A percentile compares a stretch with the other conserved stretches of the same genome.
These are phyloP conservation scores for Verticillium nubilum DNA, from an alignment of 2,329 filamentous ascomycete genomes.

Conservation along the genomic window DNA sequence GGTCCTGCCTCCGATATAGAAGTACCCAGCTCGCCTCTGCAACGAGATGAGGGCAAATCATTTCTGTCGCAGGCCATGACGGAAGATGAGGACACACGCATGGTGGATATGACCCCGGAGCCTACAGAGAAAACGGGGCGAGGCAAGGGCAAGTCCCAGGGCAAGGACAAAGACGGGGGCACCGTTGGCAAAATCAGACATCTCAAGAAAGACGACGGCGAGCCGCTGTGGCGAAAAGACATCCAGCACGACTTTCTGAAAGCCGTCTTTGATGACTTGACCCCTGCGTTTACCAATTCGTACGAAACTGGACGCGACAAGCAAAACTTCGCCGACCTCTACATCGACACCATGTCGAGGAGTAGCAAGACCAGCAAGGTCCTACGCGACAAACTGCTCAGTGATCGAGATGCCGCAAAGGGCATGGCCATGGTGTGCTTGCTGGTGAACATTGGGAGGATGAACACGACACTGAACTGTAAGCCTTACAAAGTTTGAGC, in stretches of 20 bases:
- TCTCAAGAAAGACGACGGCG: slow-evolving; percentile 83
- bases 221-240: slow-evolving; percentile 79
- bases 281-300: slow-evolving; percentile 80
- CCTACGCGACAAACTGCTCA: slow-evolving; percentile 90
- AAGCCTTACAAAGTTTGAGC: slow-evolving; percentile 25
- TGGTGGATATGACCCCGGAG: slow-evolving; percentile 37
- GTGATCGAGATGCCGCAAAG: slow-evolving; percentile 84
- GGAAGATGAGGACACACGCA: slow-evolving; percentile 37
- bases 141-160: slow-evolving; percentile 28
- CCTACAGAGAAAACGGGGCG: slow-evolving; percentile 32
- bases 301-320: slow-evolving; percentile 61
- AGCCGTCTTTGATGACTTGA: slow-evolving; percentile 70
- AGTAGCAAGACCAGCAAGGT: slow-evolving; percentile 99
- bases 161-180: slow-evolving; percentile 25
- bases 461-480: slow-evolving; percentile 99
- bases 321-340: slow-evolving; percentile 87
- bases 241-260: slow-evolving; percentile 85
- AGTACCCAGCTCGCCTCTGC: slow-evolving; percentile 38
- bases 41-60: slow-evolving; percentile 34
- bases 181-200: slow-evolving; percentile 69
- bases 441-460: slow-evolving; percentile 91
- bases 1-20: slow-evolving; percentile 40
- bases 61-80: slow-evolving; percentile 38
- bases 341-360: slow-evolving; percentile 96
- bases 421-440: slow-evolving; percentile 99